phyloP scores from a whole-genome alignment of 106 monocot species.

The Chionographis japonica region DNA sequence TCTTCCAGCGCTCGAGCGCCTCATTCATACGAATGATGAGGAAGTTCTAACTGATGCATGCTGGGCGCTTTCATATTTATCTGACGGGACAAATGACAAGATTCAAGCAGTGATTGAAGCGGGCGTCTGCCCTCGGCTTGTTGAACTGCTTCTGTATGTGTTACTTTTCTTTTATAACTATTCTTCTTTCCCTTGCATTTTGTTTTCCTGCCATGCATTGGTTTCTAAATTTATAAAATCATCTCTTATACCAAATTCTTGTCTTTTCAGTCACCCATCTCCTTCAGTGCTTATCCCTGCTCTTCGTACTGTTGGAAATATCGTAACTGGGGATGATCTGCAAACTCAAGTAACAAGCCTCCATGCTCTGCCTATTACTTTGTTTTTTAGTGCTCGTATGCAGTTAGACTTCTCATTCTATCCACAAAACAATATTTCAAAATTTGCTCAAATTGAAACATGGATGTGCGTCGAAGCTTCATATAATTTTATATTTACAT shows the following conservation, averaged over 20 bases:
- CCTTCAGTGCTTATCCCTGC: constrained; percentile 44
- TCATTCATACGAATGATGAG: constrained; percentile 31
- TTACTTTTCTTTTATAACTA: background rate
- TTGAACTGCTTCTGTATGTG: constrained; percentile 35
- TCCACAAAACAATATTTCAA: too few relatives aligned
- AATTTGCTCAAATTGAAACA: too few relatives aligned
- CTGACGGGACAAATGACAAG: constrained; percentile 24
- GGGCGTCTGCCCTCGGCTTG: constrained; percentile 24
- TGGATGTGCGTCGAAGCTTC: too few relatives aligned
- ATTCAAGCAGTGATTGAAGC: constrained; percentile 36
- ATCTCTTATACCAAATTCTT: background rate
- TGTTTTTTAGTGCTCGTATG: too few relatives aligned
- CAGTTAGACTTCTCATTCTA: too few relatives aligned
- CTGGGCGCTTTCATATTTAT: constrained; percentile 30
- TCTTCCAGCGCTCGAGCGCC: constrained; percentile 21
- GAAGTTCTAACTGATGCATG: constrained; percentile 28
- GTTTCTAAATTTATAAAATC: too few relatives aligned
- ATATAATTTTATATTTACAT: too few relatives aligned
- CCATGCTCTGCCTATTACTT: too few relatives aligned
- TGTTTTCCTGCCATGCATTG: background rate
- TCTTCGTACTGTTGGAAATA: constrained; percentile 31
- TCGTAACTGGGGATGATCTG: constrained; percentile 42
- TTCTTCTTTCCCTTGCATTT: background rate
- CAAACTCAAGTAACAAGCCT: constrained; percentile 21
- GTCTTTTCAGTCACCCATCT: constrained; percentile 27